These are phyloP conservation scores for Aureobasidium sp. DNA, from an alignment of 2,329 filamentous ascomycete genomes.

Conservation along the genomic window DNA sequence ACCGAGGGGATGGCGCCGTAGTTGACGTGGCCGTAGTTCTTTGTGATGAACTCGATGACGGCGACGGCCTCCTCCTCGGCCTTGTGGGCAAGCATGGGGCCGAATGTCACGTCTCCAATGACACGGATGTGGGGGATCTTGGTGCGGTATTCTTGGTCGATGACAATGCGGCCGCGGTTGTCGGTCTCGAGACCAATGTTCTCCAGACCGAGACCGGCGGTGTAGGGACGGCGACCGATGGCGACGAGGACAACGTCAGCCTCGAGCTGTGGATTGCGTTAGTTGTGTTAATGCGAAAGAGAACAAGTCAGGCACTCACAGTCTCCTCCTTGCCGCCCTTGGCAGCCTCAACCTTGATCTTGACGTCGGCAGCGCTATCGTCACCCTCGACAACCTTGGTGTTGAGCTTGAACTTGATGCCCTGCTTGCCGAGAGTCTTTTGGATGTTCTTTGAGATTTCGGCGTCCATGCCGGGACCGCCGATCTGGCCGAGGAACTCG, in stretches of 20 bases:
- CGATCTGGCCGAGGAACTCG: conserved; percentile 92
- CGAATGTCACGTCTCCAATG: conserved; percentile 93
- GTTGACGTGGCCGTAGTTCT: conserved; percentile 97
- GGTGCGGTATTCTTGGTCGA: conserved; percentile 98
- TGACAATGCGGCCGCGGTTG: conserved; percentile 88
- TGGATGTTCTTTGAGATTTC: conserved; percentile 88
- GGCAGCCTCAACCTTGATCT: conserved; percentile 79
- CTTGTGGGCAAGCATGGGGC: conserved; percentile 98
- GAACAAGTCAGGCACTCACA: conserved; percentile 46
- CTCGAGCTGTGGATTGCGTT: conserved; percentile 57
- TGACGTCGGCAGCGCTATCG: conserved; percentile 66
- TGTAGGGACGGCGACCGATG: conserved; percentile 94
- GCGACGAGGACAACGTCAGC: conserved; percentile 94
- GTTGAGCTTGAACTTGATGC: conserved; percentile 95
- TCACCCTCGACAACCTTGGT: conserved; percentile 92
- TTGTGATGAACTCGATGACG: conserved; percentile 93
- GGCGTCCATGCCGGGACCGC: conserved; percentile 92
- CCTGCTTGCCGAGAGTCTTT: conserved; percentile 93
- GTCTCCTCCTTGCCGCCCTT: conserved; percentile 95
- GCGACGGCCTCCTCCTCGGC: conserved; percentile 97
- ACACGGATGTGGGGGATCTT: conserved; percentile 96
- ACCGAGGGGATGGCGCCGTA: conserved; percentile 95
- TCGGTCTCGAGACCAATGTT: conserved; percentile 89
- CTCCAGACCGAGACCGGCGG: conserved; percentile 81
- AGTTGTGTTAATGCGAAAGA: conserved; percentile 13